Conservation (phyloP, 2,329 filamentous ascomycete genomes). For the Aspergillaceae sp. region DNA sequence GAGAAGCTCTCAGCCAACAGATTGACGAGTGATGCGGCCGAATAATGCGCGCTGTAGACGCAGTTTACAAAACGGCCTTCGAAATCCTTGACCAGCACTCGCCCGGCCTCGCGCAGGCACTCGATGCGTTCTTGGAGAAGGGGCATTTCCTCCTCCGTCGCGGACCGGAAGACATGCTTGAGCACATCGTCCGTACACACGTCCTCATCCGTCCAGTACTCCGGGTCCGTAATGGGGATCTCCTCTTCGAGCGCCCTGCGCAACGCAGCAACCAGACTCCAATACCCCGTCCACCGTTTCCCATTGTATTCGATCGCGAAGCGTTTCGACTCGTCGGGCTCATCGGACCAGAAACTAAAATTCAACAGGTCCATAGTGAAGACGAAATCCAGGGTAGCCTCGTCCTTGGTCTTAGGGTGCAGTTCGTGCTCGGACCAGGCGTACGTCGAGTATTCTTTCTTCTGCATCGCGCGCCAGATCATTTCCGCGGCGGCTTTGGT, state of each 20-base stretch:
- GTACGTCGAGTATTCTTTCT: conserved; percentile 71
- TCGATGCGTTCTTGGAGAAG: conserved; percentile 67
- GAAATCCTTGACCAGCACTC: conserved; percentile 72
- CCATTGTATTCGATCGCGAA: conserved; percentile 78
- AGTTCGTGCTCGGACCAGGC: conserved; percentile 84
- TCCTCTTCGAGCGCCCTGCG: conserved; percentile 84
- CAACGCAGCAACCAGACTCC: conserved; percentile 80
- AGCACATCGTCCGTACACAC: conserved; percentile 68
- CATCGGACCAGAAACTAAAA: conserved; percentile 91
- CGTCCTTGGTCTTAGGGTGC: conserved; percentile 75
- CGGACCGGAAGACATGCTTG: conserved; percentile 72
- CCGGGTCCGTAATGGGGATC: conserved; percentile 79
- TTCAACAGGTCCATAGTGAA: conserved; percentile 97
- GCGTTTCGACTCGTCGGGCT: conserved; percentile 53
- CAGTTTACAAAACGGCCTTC: conserved; percentile 64
- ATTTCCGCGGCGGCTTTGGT: conserved; percentile 72
- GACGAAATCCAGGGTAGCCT: conserved; percentile 77
- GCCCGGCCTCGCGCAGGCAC: conserved; percentile 75
- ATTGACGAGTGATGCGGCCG: conserved; percentile 79
- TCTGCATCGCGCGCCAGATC: conserved; percentile 75
- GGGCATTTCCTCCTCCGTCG: conserved; percentile 78
- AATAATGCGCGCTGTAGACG: conserved; percentile 64
- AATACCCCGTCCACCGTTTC: conserved; percentile 85
- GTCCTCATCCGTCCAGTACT: conserved; percentile 73
- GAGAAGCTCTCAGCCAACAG: conserved; percentile 70